These are phyloP conservation scores for Lactarius evosmus DNA, from an alignment of 768 basidiomycete species.

Conservation along the genomic window DNA sequence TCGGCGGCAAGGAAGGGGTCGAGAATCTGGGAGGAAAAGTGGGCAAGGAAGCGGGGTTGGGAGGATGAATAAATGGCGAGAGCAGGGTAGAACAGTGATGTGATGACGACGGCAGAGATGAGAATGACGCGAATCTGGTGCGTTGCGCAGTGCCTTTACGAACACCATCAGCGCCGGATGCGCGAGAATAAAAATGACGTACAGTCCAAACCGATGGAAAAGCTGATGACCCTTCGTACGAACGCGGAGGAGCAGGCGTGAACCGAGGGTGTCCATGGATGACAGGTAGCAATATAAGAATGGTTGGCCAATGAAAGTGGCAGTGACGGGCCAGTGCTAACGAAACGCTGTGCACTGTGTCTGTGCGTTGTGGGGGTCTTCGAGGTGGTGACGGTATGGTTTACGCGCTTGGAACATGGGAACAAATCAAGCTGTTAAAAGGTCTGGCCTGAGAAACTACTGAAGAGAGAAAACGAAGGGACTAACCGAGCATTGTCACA, in stretches of 20 bases:
- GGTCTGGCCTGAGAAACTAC: neutral
- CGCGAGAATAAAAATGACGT: conserved; percentile 36
- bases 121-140: conserved; percentile 89
- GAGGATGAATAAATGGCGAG: conserved; percentile 79
- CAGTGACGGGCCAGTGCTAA: neutral
- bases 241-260: conserved; percentile 35
- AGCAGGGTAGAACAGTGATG: conserved; percentile 88
- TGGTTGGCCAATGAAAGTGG: neutral
- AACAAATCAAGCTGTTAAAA: neutral
- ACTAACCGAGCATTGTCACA: neutral
- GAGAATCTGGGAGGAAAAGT: conserved; percentile 56
- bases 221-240: conserved; percentile 45
- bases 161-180: neutral
- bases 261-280: conserved; percentile 28
- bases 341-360: neutral
- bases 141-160: conserved; percentile 75
- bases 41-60: conserved; percentile 53
- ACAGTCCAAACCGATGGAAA: conserved; percentile 79
- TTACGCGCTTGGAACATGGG: conserved; percentile 9
- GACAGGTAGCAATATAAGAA: conserved; percentile 1
- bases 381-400: conserved; percentile 1
- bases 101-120: conserved; percentile 83
- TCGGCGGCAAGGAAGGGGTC: conserved; percentile 57
- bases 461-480: neutral
- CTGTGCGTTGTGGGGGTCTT: neutral